Evolutionary conservation across 192 early-diverging fungal genomes (phyloP).

Genomic region (Rhizoclosmatium sp.): DNA sequence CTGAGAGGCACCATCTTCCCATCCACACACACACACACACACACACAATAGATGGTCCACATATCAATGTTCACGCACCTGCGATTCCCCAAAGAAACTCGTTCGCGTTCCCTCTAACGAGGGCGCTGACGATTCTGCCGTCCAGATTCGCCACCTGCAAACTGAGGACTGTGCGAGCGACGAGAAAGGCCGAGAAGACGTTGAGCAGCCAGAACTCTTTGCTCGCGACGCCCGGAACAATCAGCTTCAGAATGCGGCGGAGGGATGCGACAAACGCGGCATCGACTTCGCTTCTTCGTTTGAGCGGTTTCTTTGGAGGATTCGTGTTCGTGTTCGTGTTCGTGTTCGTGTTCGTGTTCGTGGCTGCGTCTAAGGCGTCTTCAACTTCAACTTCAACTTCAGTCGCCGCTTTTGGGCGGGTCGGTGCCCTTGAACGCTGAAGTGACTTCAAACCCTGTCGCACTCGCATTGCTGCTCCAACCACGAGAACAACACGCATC

Average conservation of each 20-base stretch:
- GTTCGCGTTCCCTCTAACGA: constrained; percentile 77
- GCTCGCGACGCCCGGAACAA: constrained; percentile 82
- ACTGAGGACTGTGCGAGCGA: constrained; percentile 89
- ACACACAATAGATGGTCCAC: background rate
- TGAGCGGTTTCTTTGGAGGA: constrained; percentile 27
- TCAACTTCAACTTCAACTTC: background rate
- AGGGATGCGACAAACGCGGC: constrained; percentile 70
- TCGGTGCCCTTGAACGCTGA: background rate
- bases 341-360: background rate
- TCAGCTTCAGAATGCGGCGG: constrained; percentile 76
- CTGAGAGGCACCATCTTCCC: background rate
- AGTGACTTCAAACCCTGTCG: background rate
- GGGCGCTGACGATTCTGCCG: constrained; percentile 81
- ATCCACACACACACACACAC: background rate
- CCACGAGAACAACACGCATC: background rate
- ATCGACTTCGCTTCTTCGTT: constrained; percentile 55
- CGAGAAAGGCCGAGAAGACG: constrained; percentile 85
- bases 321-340: background rate
- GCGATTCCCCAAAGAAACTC: constrained; percentile 86
- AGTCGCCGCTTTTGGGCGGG: background rate
- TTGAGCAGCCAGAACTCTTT: constrained; percentile 89
- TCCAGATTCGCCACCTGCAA: constrained; percentile 90
- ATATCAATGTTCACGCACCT: constrained; percentile 34
- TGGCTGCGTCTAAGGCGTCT: background rate
- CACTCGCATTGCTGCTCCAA: background rate